Evolutionary conservation across 371 early-diverging fungal genomes (phyloP).

Genomic region (Saksenaea oblongispora): DNA sequence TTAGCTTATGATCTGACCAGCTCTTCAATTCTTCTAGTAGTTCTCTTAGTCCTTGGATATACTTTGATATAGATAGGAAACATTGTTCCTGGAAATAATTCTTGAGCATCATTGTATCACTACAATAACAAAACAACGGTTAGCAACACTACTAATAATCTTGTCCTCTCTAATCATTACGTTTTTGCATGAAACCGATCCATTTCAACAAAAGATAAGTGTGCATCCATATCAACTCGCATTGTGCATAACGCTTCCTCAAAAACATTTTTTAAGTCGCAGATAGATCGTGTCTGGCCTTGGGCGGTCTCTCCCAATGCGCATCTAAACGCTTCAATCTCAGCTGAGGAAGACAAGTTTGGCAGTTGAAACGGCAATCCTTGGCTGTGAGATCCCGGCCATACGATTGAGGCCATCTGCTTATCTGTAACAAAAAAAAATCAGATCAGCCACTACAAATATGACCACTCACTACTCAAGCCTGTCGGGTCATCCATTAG

Average conservation of each 20-base stretch:
- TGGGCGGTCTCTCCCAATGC: slow-evolving; percentile 25
- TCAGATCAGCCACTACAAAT: not conserved
- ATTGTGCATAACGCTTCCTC: slow-evolving; percentile 19
- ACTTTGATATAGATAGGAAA: slow-evolving; percentile 16
- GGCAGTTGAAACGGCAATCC: slow-evolving; percentile 23
- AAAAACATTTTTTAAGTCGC: slow-evolving; percentile 22
- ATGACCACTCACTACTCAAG: not conserved
- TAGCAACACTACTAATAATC: not conserved
- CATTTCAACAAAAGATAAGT: slow-evolving; percentile 14
- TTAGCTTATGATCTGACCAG: slow-evolving; percentile 18
- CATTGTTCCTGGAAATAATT: slow-evolving; percentile 32
- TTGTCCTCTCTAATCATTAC: slow-evolving; percentile 16
- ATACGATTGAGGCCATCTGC: slow-evolving; percentile 9
- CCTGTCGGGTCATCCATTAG: slow-evolving; percentile 16
- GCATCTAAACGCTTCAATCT: slow-evolving; percentile 27
- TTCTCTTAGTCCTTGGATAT: slow-evolving; percentile 14
- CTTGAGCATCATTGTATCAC: slow-evolving; percentile 29
- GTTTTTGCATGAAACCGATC: slow-evolving; percentile 22
- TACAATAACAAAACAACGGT: not conserved
- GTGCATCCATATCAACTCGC: slow-evolving; percentile 24
- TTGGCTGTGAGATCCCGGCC: slow-evolving; percentile 15
- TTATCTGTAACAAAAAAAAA: slow-evolving; percentile 12
- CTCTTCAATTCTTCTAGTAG: slow-evolving; percentile 11
- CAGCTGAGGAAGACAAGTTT: slow-evolving; percentile 21
- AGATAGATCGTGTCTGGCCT: slow-evolving; percentile 22